Conservation (phyloP, 2,329 filamentous ascomycete species). For the Pseudogymnoascus sp. region DNA sequence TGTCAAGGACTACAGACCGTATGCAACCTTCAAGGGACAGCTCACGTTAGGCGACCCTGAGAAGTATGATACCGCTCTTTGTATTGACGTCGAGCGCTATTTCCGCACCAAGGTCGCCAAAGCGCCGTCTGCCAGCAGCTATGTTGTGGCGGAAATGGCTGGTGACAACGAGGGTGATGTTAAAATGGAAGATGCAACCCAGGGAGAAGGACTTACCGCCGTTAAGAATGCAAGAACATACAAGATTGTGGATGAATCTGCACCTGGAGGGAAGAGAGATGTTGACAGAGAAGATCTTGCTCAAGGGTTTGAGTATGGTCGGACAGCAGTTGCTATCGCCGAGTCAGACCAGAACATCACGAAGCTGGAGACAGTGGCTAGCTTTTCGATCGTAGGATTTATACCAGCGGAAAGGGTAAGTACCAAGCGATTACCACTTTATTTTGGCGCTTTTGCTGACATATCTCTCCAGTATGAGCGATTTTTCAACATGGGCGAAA, state of each 20-base stretch:
- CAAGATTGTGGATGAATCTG: conserved; percentile 65
- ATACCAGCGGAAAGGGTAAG: conserved; percentile 61
- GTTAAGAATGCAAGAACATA: conserved; percentile 77
- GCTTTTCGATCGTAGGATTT: conserved; percentile 81
- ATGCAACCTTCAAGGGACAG: conserved; percentile 69
- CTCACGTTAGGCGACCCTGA: conserved; percentile 71
- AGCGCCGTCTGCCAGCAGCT: conserved; percentile 68
- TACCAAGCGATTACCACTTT: conserved; percentile 9
- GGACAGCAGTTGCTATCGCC: conserved; percentile 83
- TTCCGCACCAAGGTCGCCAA: conserved; percentile 74
- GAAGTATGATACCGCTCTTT: conserved; percentile 65
- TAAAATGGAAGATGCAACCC: conserved; percentile 36
- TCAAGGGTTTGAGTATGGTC: conserved; percentile 91
- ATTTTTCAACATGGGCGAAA: conserved; percentile 76
- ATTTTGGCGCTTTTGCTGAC: neutral
- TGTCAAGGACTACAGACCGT: conserved; percentile 66
- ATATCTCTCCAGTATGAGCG: conserved; percentile 57
- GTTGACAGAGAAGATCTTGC: conserved; percentile 75
- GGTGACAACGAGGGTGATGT: conserved; percentile 35
- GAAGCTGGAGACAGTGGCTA: conserved; percentile 68
- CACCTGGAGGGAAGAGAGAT: conserved; percentile 71
- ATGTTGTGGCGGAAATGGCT: conserved; percentile 47
- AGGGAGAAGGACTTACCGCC: conserved; percentile 46
- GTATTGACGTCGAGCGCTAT: conserved; percentile 83
- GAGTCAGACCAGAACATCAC: conserved; percentile 82